Evolutionary conservation across 2,329 filamentous ascomycete genomes (phyloP), one percentile per base, ranked within the genome.

Genomic region (Colletotrichum lupini): DNA sequence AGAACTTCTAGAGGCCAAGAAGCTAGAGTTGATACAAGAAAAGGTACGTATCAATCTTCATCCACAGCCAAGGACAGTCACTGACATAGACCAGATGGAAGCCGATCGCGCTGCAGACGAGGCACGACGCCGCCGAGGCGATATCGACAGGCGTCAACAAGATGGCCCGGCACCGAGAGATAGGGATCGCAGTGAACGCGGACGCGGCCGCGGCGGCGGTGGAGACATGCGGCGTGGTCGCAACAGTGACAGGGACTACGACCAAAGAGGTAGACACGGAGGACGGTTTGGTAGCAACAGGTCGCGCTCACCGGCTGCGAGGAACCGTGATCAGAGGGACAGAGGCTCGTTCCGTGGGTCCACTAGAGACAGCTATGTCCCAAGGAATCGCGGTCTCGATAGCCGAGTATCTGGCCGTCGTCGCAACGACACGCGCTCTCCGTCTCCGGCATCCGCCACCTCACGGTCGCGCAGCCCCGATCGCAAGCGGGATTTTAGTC

Each of bases 1-100:
- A 82, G 95, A 98, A 83, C 87, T 99, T 55, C 85, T 99, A 3
- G 97, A 99, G 81, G 95, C 96, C 0, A 99, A 99, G 87, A 99
- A 98, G 84, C 85, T 94, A 57, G 97, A 99, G 83, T 87, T 99
- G 60, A 94, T 97, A 75, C 95, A 98, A 83, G 95, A 98, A 83
- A 97, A 97, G 92, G 96, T 97, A 82, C 42, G 80, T 53, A 42
- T 12, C 7, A 42, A 61, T 32, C 16, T 30, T 37, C 32, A 24
- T 24, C 12, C 11, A 12, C 9, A 14, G n/a, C 30, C 24, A 3
- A 24, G 32, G 8, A 26, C 28, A 55, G 16, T 42, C 68, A 60
- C 73, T 77, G 26, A 75, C 24, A 68, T 35, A n/a, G 37, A 19
- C 8, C 58, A 95, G 95, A 91, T 95, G 64, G 93, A 97, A 79